Evolutionary conservation across 2,329 filamentous ascomycete species (phyloP).

Genomic region (Diplodia corticola): DNA sequence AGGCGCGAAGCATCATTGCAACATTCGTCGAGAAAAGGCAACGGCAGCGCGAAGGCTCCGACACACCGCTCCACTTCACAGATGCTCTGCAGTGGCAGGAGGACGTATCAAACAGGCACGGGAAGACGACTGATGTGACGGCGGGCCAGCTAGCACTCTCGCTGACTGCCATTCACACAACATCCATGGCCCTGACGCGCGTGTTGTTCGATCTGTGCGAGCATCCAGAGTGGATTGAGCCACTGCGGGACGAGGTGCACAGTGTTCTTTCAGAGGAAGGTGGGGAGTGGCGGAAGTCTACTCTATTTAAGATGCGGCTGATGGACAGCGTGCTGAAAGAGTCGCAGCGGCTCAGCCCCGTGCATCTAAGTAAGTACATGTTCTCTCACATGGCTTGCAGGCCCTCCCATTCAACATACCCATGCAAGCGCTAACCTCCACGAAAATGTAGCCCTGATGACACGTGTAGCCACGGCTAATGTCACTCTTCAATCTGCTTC

Average conservation of each 20-base stretch:
- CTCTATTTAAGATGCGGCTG: not conserved
- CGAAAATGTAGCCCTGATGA: not conserved
- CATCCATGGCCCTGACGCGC: not conserved
- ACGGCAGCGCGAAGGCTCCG: too few relatives aligned
- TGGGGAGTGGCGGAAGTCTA: not conserved
- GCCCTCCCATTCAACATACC: not conserved
- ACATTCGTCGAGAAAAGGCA: not conserved
- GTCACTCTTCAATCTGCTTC: not conserved
- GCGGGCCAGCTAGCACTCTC: not conserved
- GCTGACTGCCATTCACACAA: not conserved
- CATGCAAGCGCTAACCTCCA: too few relatives aligned
- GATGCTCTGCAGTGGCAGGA: not conserved
- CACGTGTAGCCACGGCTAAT: not conserved
- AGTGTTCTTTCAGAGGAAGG: not conserved
- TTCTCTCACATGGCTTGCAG: not conserved
- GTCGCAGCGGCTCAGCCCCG: constrained; percentile 21
- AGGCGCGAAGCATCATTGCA: not conserved
- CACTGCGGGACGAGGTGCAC: not conserved
- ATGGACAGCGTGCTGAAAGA: constrained; percentile 24
- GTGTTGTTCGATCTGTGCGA: not conserved
- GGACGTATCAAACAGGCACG: not conserved
- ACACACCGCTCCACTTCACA: too few relatives aligned
- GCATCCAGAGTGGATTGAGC: not conserved
- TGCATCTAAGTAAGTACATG: not conserved
- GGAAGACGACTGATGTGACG: not conserved